Evolutionary conservation across 176 grass and related monocot genomes (phyloP).

Genomic region (Urochloa ruziziensis): DNA sequence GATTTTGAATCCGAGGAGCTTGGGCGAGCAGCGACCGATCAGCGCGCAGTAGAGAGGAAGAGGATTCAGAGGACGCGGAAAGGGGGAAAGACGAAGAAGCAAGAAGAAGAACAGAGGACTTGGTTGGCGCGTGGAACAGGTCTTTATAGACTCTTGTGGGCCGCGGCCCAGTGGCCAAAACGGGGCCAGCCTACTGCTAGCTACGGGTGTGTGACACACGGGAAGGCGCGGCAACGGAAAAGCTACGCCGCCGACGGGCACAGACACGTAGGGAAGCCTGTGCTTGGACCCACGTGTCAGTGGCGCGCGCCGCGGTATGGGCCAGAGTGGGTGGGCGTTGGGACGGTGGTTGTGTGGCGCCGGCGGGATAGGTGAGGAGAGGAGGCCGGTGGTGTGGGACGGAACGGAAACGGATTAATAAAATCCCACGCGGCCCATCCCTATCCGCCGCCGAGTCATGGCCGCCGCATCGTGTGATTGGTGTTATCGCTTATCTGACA

Average conservation of each 20-base stretch:
- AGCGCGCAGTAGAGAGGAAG: not conserved
- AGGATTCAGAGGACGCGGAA: not conserved
- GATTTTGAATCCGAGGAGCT: not conserved
- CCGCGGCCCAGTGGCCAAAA: not conserved
- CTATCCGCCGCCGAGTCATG: constrained; percentile 32
- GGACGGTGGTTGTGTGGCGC: not conserved
- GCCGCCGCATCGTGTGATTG: constrained; percentile 22
- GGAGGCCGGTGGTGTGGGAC: not conserved
- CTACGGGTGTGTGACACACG: not conserved
- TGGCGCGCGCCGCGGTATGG: fast-evolving
- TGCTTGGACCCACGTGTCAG: not conserved
- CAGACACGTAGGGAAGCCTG: not conserved
- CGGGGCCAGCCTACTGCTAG: not conserved
- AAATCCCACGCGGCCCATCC: constrained; percentile 9
- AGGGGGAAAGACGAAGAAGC: not conserved
- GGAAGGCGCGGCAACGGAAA: not conserved
- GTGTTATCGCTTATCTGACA: constrained; percentile 35
- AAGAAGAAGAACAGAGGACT: not conserved
- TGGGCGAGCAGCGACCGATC: not conserved
- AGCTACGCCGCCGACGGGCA: not conserved
- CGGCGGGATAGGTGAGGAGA: not conserved
- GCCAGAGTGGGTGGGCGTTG: not conserved
- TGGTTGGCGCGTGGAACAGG: not conserved
- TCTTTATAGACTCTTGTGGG: constrained; percentile 25
- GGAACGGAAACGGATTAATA: not conserved